Percentiles rank a stretch among this genome's conserved stretches.
Conservation (phyloP, 2,329 filamentous ascomycete species). For the Cercospora janseana region DNA sequence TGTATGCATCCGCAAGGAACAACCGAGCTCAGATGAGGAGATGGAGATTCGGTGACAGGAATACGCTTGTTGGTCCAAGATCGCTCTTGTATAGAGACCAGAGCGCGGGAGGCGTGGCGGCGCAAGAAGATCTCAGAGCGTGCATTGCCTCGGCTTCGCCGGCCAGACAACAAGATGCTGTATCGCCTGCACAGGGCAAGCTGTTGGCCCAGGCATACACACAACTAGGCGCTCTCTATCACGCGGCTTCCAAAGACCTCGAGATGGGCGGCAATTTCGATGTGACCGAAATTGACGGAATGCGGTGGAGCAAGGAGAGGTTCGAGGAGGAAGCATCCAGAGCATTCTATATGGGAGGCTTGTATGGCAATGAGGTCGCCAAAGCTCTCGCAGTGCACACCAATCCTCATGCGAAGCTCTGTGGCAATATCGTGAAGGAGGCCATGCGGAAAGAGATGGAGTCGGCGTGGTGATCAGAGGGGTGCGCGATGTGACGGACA, state of each 20-base stretch:
- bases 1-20: conserved; percentile 70
- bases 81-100: conserved; percentile 5
- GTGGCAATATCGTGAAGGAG: conserved; percentile 60
- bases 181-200: conserved; percentile 64
- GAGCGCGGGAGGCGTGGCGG: conserved; percentile 13
- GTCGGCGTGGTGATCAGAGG: conserved; percentile 22
- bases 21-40: conserved; percentile 65
- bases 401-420: conserved; percentile 63
- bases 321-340: conserved; percentile 57
- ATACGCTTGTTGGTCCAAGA: conserved; percentile 22
- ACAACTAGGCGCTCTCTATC: conserved; percentile 49
- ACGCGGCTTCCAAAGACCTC: conserved; percentile 29
- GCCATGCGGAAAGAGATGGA: conserved; percentile 56
- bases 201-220: conserved; percentile 70
- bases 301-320: conserved; percentile 29
- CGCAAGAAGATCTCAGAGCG: conserved; percentile 38
- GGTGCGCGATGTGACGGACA: neutral
- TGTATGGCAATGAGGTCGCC: conserved; percentile 57
- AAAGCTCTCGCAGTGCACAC: conserved; percentile 58
- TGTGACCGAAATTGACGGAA: conserved; percentile 38
- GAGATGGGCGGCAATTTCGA: conserved; percentile 18
- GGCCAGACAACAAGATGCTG: conserved; percentile 47
- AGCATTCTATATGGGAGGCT: conserved; percentile 54
- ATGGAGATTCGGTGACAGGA: conserved; percentile 54
- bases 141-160: conserved; percentile 62